phyloP scores from a whole-genome alignment of 768 basidiomycete species.

The Coprinopsis marcescibilis region DNA sequence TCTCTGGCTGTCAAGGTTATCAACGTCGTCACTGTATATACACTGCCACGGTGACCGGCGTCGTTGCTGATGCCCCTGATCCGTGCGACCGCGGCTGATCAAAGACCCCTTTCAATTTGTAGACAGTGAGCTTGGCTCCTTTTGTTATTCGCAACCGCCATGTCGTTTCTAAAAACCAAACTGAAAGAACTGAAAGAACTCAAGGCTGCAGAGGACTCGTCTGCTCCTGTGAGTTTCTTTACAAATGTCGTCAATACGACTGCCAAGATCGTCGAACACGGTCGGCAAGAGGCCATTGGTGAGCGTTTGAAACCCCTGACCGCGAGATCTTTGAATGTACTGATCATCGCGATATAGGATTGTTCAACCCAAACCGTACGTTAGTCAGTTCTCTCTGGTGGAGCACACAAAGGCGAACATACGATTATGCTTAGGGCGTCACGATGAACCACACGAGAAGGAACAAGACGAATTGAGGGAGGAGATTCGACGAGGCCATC shows the following conservation, averaged over 20 bases:
- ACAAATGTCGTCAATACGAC: slow-evolving; percentile 19
- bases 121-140: neutral
- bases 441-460: slow-evolving; percentile 73
- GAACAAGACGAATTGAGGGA: slow-evolving; percentile 64
- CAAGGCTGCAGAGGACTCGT: slow-evolving; percentile 9
- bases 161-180: slow-evolving; percentile 35
- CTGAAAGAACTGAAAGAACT: slow-evolving; percentile 21
- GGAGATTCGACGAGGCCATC: slow-evolving; percentile 72
- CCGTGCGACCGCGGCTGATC: too few relatives aligned
- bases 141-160: slow-evolving; percentile 17
- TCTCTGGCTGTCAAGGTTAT: too few relatives aligned
- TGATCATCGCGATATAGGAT: slow-evolving; percentile 23
- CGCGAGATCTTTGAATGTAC: neutral
- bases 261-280: slow-evolving; percentile 33
- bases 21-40: too few relatives aligned
- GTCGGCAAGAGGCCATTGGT: slow-evolving; percentile 37
- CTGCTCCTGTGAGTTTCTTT: slow-evolving; percentile 27
- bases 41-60: too few relatives aligned
- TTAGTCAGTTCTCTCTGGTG: too few relatives aligned
- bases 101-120: too few relatives aligned
- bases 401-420: too few relatives aligned
- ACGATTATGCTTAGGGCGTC: too few relatives aligned
- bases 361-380: slow-evolving; percentile 43
- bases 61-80: too few relatives aligned
- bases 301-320: neutral